Base-by-base conservation (phyloP, 2,329 filamentous ascomycete genomes). In the Aciculosporium take region DNA sequence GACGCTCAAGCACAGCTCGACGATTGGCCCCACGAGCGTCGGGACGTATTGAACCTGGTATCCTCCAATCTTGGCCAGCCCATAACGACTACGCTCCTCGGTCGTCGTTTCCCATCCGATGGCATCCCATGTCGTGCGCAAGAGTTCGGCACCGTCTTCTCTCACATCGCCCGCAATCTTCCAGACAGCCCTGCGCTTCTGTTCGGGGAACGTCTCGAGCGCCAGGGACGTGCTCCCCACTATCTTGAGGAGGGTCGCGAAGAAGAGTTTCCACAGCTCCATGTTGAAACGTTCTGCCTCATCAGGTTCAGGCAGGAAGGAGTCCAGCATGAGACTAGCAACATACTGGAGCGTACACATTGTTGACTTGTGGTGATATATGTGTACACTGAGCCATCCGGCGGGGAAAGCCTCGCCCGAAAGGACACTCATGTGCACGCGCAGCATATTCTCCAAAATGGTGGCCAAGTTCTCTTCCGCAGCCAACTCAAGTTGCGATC, bases 11-110 rank as follows among this genome's bases (percentile, higher is more conserved):
- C 91, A 98, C 8, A 98, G 72, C 60, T 93, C 86, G 20, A 96
- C 84, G 39, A 96, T 91, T 0, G 88, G 87, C 1, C 83, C 81
- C 7, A 98, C 87, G 5, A 98, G 71, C 10, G 83, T 80, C 5
- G 93, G 91, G 24, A 98, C 91, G 58, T 96, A 98, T 63, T 96
- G 91, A 17, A 98, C 91, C 62, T 98, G 91, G 55, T 95, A 98
- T 1, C 91, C 91, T 44, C 91, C 93, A 69, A 96, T 82, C 58
- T 81, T 88, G 41, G 76, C 69, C 42, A 96, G 65, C 1, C 82
- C 82, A 54, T 88, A 96, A 21, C 81, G 74, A 43, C 72, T 68
- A 48, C 76, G 74, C 56, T 95, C 88, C 45, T 96, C 89, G 1
- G 70, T 61, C 25, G 74, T 84, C 0, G 86, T 85, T 52, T 98